Base-by-base conservation (phyloP, 768 basidiomycete species). In the Boletus vinaceobasis region DNA sequence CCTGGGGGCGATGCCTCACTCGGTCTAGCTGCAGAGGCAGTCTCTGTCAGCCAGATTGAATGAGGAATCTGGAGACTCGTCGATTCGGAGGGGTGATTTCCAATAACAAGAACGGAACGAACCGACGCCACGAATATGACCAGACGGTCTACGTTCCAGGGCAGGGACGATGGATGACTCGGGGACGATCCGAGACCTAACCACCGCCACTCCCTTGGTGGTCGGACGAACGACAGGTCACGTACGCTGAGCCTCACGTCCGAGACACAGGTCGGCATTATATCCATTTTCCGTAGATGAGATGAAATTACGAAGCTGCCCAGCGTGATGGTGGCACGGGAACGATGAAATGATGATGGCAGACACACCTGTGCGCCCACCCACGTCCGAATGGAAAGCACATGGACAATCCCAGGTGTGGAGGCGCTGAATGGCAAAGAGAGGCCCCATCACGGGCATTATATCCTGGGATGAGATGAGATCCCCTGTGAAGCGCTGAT, bases 401-500 rank as follows among this genome's bases (percentile, higher is more conserved):
- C n/a, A 17, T 14, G 38, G 38, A 45, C 29, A 44, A 58, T 51
- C 45, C n/a, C 8, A 37, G 23, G 15, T 17, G 9, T 1, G 48
- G 10, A 13, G 36, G 27, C 11, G 9, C 15, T 23, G 23, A 2
- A 36, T 8, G n/a, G 35, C 21, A n/a, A n/a, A n/a, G 48, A 33
- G 53, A 35, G 36, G 19, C 23, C 23, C 23, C 39, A 44, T 23
- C 39, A 42, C 50, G 57, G 62, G 38, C 29, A 64, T 61, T n/a
- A 49, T 26, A 42, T 40, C 3, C 50, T 43, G 19, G 40, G 48
- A 43, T 37, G 37, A 58, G 57, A 67, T 53, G 38, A 58, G 53
- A 59, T 52, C 42, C 45, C 1, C n/a, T 5, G 13, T 38, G 21
- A 49, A 53, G 45, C 65, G 65, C 53, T 66, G 66, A 68, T 68